Evolutionary conservation across 2,329 filamentous ascomycete genomes (phyloP), one percentile per base, ranked within the genome.

Genomic region (Periglandula ipomoeae): DNA sequence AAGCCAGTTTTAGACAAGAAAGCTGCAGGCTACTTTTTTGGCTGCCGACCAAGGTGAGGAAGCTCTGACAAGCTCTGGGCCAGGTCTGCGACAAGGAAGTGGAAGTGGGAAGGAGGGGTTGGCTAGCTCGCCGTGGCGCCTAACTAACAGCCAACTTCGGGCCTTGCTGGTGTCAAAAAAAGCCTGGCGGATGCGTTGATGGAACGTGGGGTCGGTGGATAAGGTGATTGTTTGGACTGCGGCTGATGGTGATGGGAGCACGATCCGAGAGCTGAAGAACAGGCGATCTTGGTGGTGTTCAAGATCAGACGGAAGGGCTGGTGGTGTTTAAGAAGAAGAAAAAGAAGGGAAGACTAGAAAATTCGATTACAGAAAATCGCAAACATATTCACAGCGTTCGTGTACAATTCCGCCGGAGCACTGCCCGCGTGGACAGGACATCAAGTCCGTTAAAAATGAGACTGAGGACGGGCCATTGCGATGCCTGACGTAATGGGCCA

Each of bases 71-170:
- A 39, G 37, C 37, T 39, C 17, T 24, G 6, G 22, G 24, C 24
- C 26, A 15, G 20, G 38, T 40, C 41, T 41, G 30, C 45, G 45
- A 42, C 45, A 13, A 38, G 34, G 19, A 40, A 40, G 34, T 39
- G 37, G 38, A 38, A 35, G 34, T 39, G 37, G 38, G 46, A 35
- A 42, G 46, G 27, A 41, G 46, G 30, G 38, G 46, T 47, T 5
- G 22, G 15, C 39, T 42, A 24, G 39, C 23, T 26, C 11, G 20
- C 20, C 10, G 38, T 40, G 38, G 38, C 5, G 39, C 22, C 22
- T 8, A 41, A 41, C 13, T 20, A 41, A 26, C 8, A 4, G 39
- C 39, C 39, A 17, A 20, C 26, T 11, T 27, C 11, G 26, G 17
- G 35, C 11, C 35, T 15, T 8, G 30, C 30, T 15, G 15, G 30